Percentiles rank a stretch among this genome's conserved stretches.
phyloP scores from a whole-genome alignment of 108 stramenopile genomes.

The Cylindrotheca closterium region DNA sequence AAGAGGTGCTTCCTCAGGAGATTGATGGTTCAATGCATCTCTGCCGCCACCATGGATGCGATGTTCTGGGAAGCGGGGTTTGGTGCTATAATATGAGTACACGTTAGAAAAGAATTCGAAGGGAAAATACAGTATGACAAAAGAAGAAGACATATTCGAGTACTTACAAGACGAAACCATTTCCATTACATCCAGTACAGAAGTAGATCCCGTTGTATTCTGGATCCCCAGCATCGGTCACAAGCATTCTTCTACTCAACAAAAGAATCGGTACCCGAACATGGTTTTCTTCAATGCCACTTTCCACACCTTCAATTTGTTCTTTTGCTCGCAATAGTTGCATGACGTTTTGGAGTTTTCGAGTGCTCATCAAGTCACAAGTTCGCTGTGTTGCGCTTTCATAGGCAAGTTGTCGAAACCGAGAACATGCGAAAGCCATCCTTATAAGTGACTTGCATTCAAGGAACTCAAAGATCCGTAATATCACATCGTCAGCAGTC shows the following conservation, averaged over 20 bases:
- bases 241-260: constrained; percentile 47
- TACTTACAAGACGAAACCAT: constrained; percentile 57
- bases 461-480: constrained; percentile 70
- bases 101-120: constrained; percentile 3
- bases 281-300: constrained; percentile 14
- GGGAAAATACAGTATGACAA: neutral
- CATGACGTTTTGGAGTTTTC: constrained; percentile 60
- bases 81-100: constrained; percentile 74
- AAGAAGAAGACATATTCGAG: neutral
- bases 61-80: constrained; percentile 53
- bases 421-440: constrained; percentile 56
- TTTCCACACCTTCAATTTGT: constrained; percentile 60
- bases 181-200: constrained; percentile 77
- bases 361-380: constrained; percentile 37
- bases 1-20: too few relatives aligned
- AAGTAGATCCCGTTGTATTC: constrained; percentile 84
- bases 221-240: constrained; percentile 64
- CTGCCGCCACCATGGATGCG: neutral
- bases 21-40: too few relatives aligned
- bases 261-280: constrained; percentile 73
- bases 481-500: constrained; percentile 65
- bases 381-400: constrained; percentile 60
- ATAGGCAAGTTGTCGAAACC: constrained; percentile 58
- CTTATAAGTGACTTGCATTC: constrained; percentile 62
- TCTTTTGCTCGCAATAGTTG: constrained; percentile 71